A percentile compares a stretch with the other conserved stretches of the same genome.
These are phyloP conservation scores for Phyllosticta citriasiana DNA, from an alignment of 2,329 filamentous ascomycete genomes.

Conservation along the genomic window DNA sequence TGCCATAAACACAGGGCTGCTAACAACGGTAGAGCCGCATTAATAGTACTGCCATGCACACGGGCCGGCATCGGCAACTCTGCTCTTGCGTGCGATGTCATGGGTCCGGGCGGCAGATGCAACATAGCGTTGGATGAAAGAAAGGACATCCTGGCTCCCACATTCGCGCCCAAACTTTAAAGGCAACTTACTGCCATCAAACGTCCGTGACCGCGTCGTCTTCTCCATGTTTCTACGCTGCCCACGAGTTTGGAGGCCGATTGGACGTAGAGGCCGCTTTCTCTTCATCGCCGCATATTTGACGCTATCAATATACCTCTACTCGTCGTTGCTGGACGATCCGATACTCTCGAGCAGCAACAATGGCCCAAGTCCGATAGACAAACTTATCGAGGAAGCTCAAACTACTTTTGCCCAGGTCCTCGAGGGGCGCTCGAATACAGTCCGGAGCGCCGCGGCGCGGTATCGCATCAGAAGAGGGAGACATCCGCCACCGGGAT, in stretches of 20 bases:
- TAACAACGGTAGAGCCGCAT: neutral
- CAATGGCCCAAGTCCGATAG: neutral
- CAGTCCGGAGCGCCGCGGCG: neutral
- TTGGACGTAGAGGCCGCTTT: neutral
- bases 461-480: neutral
- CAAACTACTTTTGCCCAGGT: neutral
- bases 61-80: neutral
- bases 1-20: neutral
- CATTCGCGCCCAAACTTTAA: neutral
- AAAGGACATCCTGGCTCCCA: neutral
- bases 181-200: neutral
- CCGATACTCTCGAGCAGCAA: neutral
- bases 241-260: neutral
- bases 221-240: neutral
- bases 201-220: neutral
- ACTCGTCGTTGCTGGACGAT: neutral
- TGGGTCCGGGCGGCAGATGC: neutral
- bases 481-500: slow-evolving; percentile 40
- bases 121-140: neutral
- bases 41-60: neutral
- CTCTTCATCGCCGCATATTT: neutral
- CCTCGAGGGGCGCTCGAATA: neutral
- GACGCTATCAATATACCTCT: neutral
- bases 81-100: neutral
- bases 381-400: neutral